Conservation (phyloP, 2,329 filamentous ascomycete species). For the Penicillium sclerotigenum region DNA sequence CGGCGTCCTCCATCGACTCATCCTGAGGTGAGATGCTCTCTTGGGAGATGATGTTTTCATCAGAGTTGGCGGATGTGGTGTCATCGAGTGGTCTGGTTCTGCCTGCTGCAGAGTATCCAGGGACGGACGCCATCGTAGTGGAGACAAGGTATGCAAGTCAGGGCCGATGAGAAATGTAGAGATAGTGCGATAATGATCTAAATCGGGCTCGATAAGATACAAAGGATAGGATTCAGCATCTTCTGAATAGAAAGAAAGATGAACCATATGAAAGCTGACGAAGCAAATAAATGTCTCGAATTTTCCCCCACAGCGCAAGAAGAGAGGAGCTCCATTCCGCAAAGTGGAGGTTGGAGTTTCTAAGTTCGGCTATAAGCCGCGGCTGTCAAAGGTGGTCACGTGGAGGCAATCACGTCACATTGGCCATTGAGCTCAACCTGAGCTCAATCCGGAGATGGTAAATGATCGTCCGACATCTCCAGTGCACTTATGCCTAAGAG, state of each 20-base stretch:
- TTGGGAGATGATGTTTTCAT: slow-evolving; percentile 11
- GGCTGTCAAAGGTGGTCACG: slow-evolving; percentile 14
- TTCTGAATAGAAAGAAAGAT: not conserved
- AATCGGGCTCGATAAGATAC: not conserved
- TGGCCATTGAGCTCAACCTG: not conserved
- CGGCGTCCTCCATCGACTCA: slow-evolving; percentile 24
- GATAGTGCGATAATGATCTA: not conserved
- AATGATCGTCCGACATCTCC: not conserved
- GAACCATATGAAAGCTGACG: not conserved
- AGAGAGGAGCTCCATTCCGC: not conserved
- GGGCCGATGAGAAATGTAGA: not conserved
- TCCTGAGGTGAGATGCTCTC: slow-evolving; percentile 10
- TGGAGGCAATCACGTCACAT: slow-evolving; percentile 6
- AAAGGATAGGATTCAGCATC: slow-evolving; percentile 3
- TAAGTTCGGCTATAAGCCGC: slow-evolving; percentile 20
- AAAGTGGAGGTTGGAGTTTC: slow-evolving; percentile 7
- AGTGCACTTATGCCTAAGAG: not conserved
- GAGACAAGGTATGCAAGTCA: not conserved
- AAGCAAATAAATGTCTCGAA: not conserved
- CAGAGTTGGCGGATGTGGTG: slow-evolving; percentile 14
- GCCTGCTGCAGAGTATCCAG: slow-evolving; percentile 30
- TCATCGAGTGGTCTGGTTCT: slow-evolving; percentile 29
- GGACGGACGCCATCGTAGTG: slow-evolving; percentile 36
- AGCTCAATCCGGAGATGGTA: not conserved
- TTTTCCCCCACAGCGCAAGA: not conserved